Percentiles rank a stretch among this genome's conserved stretches.
Evolutionary conservation across 768 basidiomycete species (phyloP).

Genomic region (Fibroporia radiculosa): DNA sequence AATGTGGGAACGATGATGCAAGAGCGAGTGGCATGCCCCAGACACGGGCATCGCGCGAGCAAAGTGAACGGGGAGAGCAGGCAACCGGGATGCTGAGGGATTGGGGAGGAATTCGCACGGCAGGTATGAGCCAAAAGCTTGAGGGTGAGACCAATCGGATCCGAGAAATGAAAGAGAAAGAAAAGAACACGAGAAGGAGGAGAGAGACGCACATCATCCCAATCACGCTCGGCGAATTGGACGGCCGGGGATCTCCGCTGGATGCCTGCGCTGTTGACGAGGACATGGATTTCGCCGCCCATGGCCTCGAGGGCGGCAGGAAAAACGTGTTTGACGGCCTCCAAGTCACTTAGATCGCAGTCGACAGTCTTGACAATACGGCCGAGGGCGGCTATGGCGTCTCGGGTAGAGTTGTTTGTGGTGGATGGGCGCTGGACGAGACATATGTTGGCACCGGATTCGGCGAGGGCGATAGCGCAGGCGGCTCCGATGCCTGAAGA

Average conservation of each 20-base stretch:
- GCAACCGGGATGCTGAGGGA: conserved; percentile 7
- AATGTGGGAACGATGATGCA: conserved; percentile 3
- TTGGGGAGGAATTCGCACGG: background rate
- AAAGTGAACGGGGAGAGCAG: background rate
- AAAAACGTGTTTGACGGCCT: conserved; percentile 42
- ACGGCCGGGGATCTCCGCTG: conserved; percentile 54
- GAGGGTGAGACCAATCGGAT: conserved; percentile 6
- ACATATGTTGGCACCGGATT: conserved; percentile 46
- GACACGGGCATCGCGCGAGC: background rate
- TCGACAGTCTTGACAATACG: conserved; percentile 34
- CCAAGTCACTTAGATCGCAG: conserved; percentile 49
- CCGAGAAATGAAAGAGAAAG: conserved; percentile 4
- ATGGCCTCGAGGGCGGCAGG: conserved; percentile 39
- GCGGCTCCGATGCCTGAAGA: conserved; percentile 45
- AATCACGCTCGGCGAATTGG: conserved; percentile 57
- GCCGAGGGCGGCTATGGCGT: conserved; percentile 30
- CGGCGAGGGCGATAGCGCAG: conserved; percentile 45
- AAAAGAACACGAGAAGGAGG: conserved; percentile 6
- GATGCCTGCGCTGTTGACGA: conserved; percentile 66
- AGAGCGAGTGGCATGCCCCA: background rate
- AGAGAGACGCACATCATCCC: conserved; percentile 54
- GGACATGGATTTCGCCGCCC: conserved; percentile 49
- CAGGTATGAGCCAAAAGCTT: conserved; percentile 10
- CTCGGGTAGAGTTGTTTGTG: conserved; percentile 27
- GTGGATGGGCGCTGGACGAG: conserved; percentile 34